These are phyloP conservation scores for Polysphondylium violaceum DNA, from an alignment of 78 protist species.

Conservation along the genomic window DNA sequence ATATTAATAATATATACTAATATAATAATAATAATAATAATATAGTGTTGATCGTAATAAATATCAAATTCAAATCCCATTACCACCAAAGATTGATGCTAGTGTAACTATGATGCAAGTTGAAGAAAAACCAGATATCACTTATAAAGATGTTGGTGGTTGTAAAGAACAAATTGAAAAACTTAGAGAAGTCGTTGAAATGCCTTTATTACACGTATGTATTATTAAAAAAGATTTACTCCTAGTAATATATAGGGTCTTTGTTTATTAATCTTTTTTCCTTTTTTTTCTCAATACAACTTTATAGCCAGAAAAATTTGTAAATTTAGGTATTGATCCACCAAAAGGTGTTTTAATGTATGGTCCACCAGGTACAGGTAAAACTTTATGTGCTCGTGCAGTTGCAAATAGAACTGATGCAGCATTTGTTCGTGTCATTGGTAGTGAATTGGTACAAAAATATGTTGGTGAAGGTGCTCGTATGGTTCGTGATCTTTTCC, in stretches of 20 bases:
- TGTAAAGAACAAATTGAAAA: slow-evolving; percentile 98
- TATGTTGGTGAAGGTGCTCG: slow-evolving; percentile 99
- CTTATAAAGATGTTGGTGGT: slow-evolving; percentile 99
- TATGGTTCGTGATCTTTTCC: slow-evolving; percentile 99
- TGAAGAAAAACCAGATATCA: slow-evolving; percentile 99
- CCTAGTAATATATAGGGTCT: neutral
- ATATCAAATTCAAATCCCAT: slow-evolving; percentile 98
- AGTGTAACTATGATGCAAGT: slow-evolving; percentile 99
- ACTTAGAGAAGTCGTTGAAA: slow-evolving; percentile 99
- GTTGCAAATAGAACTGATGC: slow-evolving; percentile 99
- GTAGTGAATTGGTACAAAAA: slow-evolving; percentile 99
- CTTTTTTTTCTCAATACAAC: too few relatives aligned
- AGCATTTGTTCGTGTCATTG: slow-evolving; percentile 99
- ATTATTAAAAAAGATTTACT: neutral
- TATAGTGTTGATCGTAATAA: slow-evolving; percentile 95
- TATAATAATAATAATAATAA: neutral
- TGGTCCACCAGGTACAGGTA: slow-evolving; percentile 99
- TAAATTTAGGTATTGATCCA: slow-evolving; percentile 99
- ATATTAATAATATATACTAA: neutral
- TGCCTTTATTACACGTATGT: slow-evolving; percentile 96
- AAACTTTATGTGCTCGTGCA: slow-evolving; percentile 99
- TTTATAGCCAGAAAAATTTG: slow-evolving; percentile 98
- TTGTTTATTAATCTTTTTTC: neutral
- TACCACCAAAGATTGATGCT: slow-evolving; percentile 99
- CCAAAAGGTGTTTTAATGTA: slow-evolving; percentile 99